Base-by-base conservation (phyloP, 1,284 basidiomycete species). In the Ceratobasidium sp. region DNA sequence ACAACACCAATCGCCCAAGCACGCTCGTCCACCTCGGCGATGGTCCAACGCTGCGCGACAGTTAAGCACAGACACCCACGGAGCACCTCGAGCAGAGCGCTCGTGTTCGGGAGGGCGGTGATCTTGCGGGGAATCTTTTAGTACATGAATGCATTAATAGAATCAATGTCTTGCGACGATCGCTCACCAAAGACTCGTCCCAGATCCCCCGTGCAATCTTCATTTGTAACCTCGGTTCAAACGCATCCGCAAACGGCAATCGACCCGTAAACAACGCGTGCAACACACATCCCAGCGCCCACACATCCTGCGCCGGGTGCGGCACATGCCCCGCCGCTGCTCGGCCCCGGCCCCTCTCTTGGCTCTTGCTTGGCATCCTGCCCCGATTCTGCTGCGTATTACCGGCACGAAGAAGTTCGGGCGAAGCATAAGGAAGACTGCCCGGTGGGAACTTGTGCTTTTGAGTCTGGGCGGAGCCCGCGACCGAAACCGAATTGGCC, bases 261-360 rank as follows among this genome's bases (percentile, higher is more conserved):
- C 84, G 83, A 1, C 93, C 94, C 0, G 88, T 89, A 36, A 97
- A 83, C 2, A 97, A 83, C 3, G 90, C 88, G 77, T 94, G 93
- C 0, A 97, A 86, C 76, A 96, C 86, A 64, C 95, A 89, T 0
- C 95, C 95, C 1, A 96, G 81, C 0, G 95, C 95, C 95, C 95
- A 98, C 40, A 97, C 89, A 76, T 98, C 95, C 78, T 94, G 92
- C 0, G 91, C 87, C n/a, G 90, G 87, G 77, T 87, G 79, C 6
- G 85, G 80, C 73, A 79, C 77, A 77, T 80, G 76, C 16, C 79
- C 72, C 16, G 14, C 53, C 5, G 36, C 40, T 21, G 40, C 23
- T 18, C 48, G 28, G 7, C 18, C n/a, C 7, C 67, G 67, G 40
- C 56, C 67, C 33, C 67, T 40, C 44, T 58, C 53, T 18, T 44